Conservation (phyloP, 495 filamentous ascomycete genomes). For the Immersiella caudata region DNA sequence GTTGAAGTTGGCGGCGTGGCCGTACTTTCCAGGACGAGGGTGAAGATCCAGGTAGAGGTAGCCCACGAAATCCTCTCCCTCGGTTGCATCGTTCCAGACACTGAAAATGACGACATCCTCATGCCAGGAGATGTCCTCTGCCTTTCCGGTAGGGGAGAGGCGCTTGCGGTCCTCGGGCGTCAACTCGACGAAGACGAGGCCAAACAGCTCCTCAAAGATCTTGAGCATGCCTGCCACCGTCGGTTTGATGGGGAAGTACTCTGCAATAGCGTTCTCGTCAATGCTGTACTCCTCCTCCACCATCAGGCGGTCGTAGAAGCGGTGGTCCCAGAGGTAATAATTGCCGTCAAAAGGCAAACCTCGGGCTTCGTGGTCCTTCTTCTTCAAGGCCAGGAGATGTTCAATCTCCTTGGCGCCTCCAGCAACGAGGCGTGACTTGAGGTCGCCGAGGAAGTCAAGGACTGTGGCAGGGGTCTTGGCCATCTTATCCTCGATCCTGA, state of each 20-base stretch:
- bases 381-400: constrained; percentile 76
- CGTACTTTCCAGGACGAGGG: constrained; percentile 64
- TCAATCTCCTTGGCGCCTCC: constrained; percentile 79
- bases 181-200: constrained; percentile 87
- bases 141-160: constrained; percentile 56
- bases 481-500: constrained; percentile 96
- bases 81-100: constrained; percentile 63
- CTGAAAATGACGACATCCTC: constrained; percentile 65
- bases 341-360: constrained; percentile 64
- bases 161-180: constrained; percentile 51
- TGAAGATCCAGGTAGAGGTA: constrained; percentile 68
- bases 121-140: constrained; percentile 63
- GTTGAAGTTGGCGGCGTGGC: constrained; percentile 78
- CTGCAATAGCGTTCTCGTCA: constrained; percentile 85
- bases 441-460: constrained; percentile 77
- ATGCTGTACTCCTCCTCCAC: constrained; percentile 87
- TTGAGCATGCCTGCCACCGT: constrained; percentile 89
- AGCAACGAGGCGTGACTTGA: constrained; percentile 71
- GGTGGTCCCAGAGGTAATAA: constrained; percentile 89
- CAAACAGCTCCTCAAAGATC: constrained; percentile 94
- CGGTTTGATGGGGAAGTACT: constrained; percentile 88
- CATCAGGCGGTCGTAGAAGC: constrained; percentile 87
- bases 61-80: constrained; percentile 62
- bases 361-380: constrained; percentile 65
- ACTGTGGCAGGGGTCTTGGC: constrained; percentile 89